Conservation (phyloP, 495 filamentous ascomycete genomes). For the Hypoxylon crocopeplum region DNA sequence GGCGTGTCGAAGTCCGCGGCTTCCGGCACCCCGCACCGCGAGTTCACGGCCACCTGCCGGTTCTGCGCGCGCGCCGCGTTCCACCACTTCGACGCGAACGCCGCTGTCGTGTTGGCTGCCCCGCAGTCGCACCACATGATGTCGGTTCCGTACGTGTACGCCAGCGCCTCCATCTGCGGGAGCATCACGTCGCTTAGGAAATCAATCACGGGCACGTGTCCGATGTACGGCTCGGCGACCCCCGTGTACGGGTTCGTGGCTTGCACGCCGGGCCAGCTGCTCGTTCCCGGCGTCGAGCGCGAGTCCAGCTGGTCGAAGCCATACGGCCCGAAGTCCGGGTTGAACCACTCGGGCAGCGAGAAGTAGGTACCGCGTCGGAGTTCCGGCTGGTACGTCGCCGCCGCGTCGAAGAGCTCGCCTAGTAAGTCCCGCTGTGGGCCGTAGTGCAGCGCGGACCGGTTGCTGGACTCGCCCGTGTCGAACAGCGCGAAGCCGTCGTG, state of each 20-base stretch:
- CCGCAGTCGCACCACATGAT: conserved; percentile 67
- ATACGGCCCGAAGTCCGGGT: conserved; percentile 58
- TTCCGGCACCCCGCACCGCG: conserved; percentile 56
- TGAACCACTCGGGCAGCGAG: conserved; percentile 64
- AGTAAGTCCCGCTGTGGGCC: conserved; percentile 53
- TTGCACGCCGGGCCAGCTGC: conserved; percentile 40
- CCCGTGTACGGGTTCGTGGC: conserved; percentile 60
- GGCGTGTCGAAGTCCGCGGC: conserved; percentile 59
- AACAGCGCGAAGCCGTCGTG: conserved; percentile 64
- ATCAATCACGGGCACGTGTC: conserved; percentile 52
- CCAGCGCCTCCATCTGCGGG: conserved; percentile 59
- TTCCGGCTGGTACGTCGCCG: conserved; percentile 54
- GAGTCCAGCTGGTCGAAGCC: too few species aligned
- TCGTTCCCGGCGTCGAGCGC: too few species aligned
- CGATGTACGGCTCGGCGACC: conserved; percentile 54
- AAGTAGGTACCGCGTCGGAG: conserved; percentile 60
- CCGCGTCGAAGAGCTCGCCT: conserved; percentile 59
- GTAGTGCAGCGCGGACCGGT: conserved; percentile 54
- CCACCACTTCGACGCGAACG: conserved; percentile 58
- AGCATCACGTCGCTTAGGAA: conserved; percentile 58
- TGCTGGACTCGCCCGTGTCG: conserved; percentile 50
- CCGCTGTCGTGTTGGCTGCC: conserved; percentile 55
- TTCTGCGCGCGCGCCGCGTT: conserved; percentile 46
- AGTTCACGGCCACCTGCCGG: conserved; percentile 58
- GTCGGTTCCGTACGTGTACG: conserved; percentile 54